Conservation (phyloP, 495 filamentous ascomycete genomes). For the Hyaloscypha finlandica region DNA sequence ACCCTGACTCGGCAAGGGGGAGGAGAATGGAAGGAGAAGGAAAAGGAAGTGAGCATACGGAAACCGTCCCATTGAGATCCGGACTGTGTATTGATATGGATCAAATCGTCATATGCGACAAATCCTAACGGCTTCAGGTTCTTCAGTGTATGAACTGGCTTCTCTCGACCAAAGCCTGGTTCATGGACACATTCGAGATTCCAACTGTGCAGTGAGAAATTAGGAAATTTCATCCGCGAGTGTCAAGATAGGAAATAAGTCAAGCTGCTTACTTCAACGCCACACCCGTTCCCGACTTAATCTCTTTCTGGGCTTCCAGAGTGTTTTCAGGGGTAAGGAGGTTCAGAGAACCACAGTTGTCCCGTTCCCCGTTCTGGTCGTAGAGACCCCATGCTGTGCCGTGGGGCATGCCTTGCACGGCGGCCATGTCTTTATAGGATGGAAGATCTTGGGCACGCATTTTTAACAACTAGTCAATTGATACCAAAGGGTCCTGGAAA, state of each 20-base stretch:
- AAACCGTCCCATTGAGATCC: conserved; percentile 75
- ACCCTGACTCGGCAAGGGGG: neutral
- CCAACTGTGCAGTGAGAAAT: conserved; percentile 41
- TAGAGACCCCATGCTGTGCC: conserved; percentile 69
- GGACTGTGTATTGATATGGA: conserved; percentile 69
- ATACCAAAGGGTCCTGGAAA: too few species aligned
- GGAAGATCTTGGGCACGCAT: conserved; percentile 38
- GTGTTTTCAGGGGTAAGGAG: conserved; percentile 58
- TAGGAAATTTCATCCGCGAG: neutral
- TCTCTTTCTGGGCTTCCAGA: conserved; percentile 50
- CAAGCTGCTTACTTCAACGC: conserved; percentile 55
- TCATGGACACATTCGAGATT: conserved; percentile 52
- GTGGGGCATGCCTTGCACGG: conserved; percentile 59
- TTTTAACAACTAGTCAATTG: neutral
- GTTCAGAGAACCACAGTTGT: conserved; percentile 58
- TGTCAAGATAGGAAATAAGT: neutral
- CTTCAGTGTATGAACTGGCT: conserved; percentile 46
- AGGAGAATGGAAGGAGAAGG: neutral
- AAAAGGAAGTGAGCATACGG: conserved; percentile 40
- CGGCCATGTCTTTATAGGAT: conserved; percentile 59
- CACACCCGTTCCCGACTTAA: conserved; percentile 52
- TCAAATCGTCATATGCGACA: conserved; percentile 61
- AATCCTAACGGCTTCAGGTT: conserved; percentile 43
- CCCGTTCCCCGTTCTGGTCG: conserved; percentile 61
- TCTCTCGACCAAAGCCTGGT: conserved; percentile 41